Evolutionary conservation across 1,284 basidiomycete species (phyloP).

Genomic region (Trichosporon sp.): DNA sequence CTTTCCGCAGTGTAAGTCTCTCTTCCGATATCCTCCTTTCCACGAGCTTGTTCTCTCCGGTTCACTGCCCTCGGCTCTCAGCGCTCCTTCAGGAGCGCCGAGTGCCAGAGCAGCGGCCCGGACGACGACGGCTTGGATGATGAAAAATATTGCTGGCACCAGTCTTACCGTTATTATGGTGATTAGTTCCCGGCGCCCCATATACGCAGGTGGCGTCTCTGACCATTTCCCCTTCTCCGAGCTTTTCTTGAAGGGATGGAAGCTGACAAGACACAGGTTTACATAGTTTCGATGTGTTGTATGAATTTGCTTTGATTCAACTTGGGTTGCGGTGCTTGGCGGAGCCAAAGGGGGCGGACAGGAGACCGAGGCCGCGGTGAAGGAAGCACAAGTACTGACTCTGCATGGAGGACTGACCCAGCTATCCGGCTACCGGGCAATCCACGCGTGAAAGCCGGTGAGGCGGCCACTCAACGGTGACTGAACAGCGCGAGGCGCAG

Average conservation of each 20-base stretch:
- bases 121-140: neutral
- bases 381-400: too few relatives aligned
- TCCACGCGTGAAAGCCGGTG: too few relatives aligned
- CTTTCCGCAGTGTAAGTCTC: neutral
- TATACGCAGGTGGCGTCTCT: slow-evolving; percentile 5
- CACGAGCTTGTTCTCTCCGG: neutral
- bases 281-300: neutral
- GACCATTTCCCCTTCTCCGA: neutral
- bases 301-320: neutral
- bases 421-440: too few relatives aligned
- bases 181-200: slow-evolving; percentile 6
- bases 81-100: too few relatives aligned
- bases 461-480: too few relatives aligned
- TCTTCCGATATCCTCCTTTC: neutral
- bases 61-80: neutral
- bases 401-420: too few relatives aligned
- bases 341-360: too few relatives aligned
- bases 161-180: slow-evolving; percentile 6
- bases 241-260: neutral
- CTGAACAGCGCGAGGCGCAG: too few relatives aligned
- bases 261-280: neutral
- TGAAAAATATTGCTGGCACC: slow-evolving; percentile 5
- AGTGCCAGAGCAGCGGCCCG: neutral
- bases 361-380: too few relatives aligned
- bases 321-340: too few relatives aligned